These are phyloP conservation scores for Zymoseptoria tritici DNA, from an alignment of 2,329 filamentous ascomycete genomes.

Conservation along the genomic window DNA sequence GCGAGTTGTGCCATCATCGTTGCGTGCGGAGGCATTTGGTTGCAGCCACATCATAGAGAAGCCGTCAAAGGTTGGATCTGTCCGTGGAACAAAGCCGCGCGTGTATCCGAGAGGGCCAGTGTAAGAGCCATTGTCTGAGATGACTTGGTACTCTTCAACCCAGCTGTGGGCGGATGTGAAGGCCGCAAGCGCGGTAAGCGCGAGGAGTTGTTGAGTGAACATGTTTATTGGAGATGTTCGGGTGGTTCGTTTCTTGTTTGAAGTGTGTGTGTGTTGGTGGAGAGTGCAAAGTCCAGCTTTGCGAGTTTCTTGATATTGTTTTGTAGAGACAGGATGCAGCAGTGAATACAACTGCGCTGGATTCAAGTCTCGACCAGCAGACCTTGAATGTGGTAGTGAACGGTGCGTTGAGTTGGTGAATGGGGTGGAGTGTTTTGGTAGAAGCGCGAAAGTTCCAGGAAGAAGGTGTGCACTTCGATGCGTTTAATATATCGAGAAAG, in stretches of 20 bases:
- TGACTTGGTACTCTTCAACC: constrained; percentile 67
- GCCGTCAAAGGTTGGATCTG: constrained; percentile 50
- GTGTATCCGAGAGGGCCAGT: constrained; percentile 63
- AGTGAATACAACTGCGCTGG: neutral
- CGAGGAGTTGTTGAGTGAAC: neutral
- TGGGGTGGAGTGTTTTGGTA: constrained; percentile 7
- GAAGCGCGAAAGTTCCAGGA: constrained; percentile 7
- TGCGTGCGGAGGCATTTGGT: constrained; percentile 39
- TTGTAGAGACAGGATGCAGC: constrained; percentile 4
- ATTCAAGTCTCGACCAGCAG: neutral
- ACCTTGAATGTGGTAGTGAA: constrained; percentile 10
- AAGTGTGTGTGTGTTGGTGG: constrained; percentile 1
- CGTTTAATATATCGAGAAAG: constrained; percentile 5
- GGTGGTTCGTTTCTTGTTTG: constrained; percentile 4
- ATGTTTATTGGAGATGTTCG: neutral
- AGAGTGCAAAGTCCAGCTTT: constrained; percentile 15
- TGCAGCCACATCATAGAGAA: constrained; percentile 55
- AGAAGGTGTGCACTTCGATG: neutral
- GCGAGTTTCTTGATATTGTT: constrained; percentile 1
- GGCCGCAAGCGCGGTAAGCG: constrained; percentile 21
- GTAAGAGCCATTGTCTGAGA: constrained; percentile 68
- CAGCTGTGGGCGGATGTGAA: constrained; percentile 60
- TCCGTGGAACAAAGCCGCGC: constrained; percentile 60
- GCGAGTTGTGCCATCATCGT: constrained; percentile 30
- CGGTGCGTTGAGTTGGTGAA: constrained; percentile 10